phyloP scores from a whole-genome alignment of 2,329 filamentous ascomycete genomes.

The Colletotrichum sp. region DNA sequence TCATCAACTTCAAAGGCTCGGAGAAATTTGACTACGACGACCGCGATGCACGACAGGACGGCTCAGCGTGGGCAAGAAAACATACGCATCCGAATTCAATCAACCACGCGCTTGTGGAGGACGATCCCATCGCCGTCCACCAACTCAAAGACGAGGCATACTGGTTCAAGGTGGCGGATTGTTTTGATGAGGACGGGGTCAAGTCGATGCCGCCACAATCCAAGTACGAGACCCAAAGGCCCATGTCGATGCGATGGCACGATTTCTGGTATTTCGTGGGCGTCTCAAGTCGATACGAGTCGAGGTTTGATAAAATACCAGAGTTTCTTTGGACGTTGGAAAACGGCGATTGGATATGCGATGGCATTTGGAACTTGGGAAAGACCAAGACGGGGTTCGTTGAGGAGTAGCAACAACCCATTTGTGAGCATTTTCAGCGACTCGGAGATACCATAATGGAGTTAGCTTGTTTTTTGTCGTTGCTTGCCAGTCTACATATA shows the following conservation, averaged over 20 bases:
- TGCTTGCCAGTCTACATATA: neutral
- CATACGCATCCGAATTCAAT: constrained; percentile 27
- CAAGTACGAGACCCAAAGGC: neutral
- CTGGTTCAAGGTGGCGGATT: constrained; percentile 32
- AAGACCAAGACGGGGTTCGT: constrained; percentile 17
- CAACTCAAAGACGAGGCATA: constrained; percentile 28
- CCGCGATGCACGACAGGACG: constrained; percentile 29
- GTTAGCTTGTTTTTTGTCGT: neutral
- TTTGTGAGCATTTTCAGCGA: neutral
- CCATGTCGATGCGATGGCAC: constrained; percentile 23
- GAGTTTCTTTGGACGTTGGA: constrained; percentile 23
- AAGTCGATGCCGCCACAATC: constrained; percentile 16
- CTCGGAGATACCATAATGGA: neutral
- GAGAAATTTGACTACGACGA: constrained; percentile 37
- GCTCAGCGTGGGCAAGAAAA: constrained; percentile 31
- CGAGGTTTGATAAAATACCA: constrained; percentile 28
- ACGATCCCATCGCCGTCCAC: constrained; percentile 29
- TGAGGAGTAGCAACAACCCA: neutral
- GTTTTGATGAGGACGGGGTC: constrained; percentile 32
- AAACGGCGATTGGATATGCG: constrained; percentile 27
- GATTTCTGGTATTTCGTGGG: constrained; percentile 28
- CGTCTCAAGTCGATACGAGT: constrained; percentile 19
- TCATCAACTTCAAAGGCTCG: constrained; percentile 31
- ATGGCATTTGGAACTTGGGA: constrained; percentile 30
- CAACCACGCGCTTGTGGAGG: constrained; percentile 27